Conservation (phyloP, 345 rosid genomes). For the Acer campestre region DNA sequence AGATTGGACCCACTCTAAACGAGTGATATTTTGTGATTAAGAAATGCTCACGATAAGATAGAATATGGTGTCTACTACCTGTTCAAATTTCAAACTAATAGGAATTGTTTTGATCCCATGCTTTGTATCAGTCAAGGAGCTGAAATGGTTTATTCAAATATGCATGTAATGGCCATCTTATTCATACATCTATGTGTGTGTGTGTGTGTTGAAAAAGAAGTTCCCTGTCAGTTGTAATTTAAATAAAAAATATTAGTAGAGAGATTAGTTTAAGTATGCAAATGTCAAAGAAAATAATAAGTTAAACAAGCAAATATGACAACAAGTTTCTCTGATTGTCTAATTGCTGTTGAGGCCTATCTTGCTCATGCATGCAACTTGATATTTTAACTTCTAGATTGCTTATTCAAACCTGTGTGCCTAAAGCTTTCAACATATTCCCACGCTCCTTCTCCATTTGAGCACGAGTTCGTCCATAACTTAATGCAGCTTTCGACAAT, state of each 20-base stretch:
- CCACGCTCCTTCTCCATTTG: conserved; percentile 91
- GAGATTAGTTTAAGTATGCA: background rate
- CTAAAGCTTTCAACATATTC: conserved; percentile 75
- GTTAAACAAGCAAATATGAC: background rate
- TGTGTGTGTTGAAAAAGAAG: background rate
- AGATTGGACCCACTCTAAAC: background rate
- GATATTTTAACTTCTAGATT: background rate
- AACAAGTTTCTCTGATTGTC: background rate
- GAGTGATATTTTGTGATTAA: background rate
- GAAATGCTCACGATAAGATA: too few species aligned
- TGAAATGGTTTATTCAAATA: background rate
- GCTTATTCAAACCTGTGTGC: conserved; percentile 74
- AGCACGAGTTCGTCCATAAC: conserved; percentile 68
- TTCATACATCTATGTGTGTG: background rate
- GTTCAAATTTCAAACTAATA: too few species aligned
- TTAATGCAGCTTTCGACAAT: conserved; percentile 70
- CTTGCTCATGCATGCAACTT: background rate
- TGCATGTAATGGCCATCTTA: background rate
- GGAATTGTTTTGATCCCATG: too few species aligned
- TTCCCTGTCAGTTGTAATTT: background rate
- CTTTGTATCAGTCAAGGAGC: background rate
- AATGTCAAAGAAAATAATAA: background rate
- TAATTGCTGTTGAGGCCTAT: background rate
- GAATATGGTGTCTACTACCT: background rate
- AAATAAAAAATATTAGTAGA: background rate